Evolutionary conservation across 1,284 basidiomycete species (phyloP).

Genomic region (Fistulinella cinereoalba): DNA sequence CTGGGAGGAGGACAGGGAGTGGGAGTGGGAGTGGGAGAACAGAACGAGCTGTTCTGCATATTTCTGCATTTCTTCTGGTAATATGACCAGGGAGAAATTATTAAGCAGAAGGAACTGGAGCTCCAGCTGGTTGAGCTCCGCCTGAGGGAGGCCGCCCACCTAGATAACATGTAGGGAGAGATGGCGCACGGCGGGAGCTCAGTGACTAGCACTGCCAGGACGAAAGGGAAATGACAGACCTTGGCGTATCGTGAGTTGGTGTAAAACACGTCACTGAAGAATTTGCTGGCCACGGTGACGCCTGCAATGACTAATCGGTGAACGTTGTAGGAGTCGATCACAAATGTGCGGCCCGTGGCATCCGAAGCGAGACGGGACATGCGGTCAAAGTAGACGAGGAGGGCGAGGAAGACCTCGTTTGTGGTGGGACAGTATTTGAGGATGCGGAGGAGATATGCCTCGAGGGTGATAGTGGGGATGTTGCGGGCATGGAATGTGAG

Average conservation of each 20-base stretch:
- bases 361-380: slow-evolving; percentile 73
- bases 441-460: slow-evolving; percentile 92
- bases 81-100: slow-evolving; percentile 90
- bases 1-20: slow-evolving; percentile 25
- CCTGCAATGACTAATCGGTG: slow-evolving; percentile 96
- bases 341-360: slow-evolving; percentile 72
- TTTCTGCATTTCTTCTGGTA: slow-evolving; percentile 88
- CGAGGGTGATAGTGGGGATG: slow-evolving; percentile 91
- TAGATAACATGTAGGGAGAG: slow-evolving; percentile 28
- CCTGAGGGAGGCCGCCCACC: slow-evolving; percentile 92
- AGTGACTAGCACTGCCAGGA: not conserved
- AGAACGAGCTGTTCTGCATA: slow-evolving; percentile 87
- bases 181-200: not conserved
- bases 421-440: slow-evolving; percentile 98
- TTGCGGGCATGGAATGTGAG: slow-evolving; percentile 96
- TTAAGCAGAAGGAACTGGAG: slow-evolving; percentile 96
- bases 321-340: slow-evolving; percentile 97
- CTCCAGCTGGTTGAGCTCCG: slow-evolving; percentile 95
- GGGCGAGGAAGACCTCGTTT: slow-evolving; percentile 93
- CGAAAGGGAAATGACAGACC: slow-evolving; percentile 47
- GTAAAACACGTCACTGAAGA: slow-evolving; percentile 98
- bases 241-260: slow-evolving; percentile 99
- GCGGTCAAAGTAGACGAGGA: slow-evolving; percentile 96
- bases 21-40: slow-evolving; percentile 50
- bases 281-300: slow-evolving; percentile 97